Percentiles rank a stretch among this genome's conserved stretches.
phyloP scores from a whole-genome alignment of 2,329 filamentous ascomycete species.

The Alternaria solani region DNA sequence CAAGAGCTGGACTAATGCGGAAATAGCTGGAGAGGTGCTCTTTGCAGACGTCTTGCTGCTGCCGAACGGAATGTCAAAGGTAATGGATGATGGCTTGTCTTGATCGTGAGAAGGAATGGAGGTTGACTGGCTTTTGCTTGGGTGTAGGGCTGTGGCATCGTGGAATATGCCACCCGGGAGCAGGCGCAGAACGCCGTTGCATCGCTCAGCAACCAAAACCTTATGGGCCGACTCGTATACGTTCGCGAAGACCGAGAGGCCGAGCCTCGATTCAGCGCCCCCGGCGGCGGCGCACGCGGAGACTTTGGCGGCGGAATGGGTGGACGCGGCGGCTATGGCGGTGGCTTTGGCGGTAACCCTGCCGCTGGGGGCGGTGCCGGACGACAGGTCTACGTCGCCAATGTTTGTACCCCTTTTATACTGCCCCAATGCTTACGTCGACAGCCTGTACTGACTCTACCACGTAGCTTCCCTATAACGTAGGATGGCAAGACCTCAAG shows the following conservation, averaged over 20 bases:
- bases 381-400: constrained; percentile 95
- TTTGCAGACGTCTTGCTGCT: constrained; percentile 99
- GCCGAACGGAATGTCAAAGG: constrained; percentile 99
- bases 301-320: constrained; percentile 55
- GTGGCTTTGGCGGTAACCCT: constrained; percentile 56
- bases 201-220: constrained; percentile 97
- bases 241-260: constrained; percentile 99
- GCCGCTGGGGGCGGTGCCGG: constrained; percentile 72
- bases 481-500: constrained; percentile 99
- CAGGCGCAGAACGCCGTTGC: constrained; percentile 98
- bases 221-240: constrained; percentile 98
- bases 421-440: constrained; percentile 24
- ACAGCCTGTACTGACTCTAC: constrained; percentile 44
- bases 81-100: constrained; percentile 93
- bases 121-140: constrained; percentile 94
- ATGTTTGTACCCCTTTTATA: constrained; percentile 74
- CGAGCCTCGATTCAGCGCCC: constrained; percentile 92
- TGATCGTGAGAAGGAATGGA: constrained; percentile 85
- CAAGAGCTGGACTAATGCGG: constrained; percentile 45
- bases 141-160: constrained; percentile 99
- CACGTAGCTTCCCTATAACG: constrained; percentile 88
- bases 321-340: constrained; percentile 56
- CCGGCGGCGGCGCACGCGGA: constrained; percentile 62
- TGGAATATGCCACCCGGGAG: constrained; percentile 99
- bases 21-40: constrained; percentile 94